A percentile compares a stretch with the other conserved stretches of the same genome.
Evolutionary conservation across 2,329 filamentous ascomycete species (phyloP).

Genomic region (Teratosphaeria destructans): DNA sequence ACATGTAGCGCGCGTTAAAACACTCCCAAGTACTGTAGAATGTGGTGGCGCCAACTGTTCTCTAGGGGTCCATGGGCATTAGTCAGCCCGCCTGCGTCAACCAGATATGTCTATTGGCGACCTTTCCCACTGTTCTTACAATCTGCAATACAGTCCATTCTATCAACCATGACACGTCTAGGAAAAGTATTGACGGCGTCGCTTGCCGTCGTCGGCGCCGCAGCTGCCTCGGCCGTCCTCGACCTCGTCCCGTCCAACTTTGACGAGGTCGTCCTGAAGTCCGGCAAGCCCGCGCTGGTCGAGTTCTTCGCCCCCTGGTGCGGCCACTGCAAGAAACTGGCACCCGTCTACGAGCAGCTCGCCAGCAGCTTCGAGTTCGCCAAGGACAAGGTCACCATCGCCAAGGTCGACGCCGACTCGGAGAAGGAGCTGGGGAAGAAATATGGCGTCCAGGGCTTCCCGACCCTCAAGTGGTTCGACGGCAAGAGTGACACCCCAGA

Average conservation of each 20-base stretch:
- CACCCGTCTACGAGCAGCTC: constrained; percentile 89
- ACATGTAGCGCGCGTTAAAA: neutral
- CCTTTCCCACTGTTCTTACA: neutral
- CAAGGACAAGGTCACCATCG: constrained; percentile 71
- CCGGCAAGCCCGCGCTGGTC: constrained; percentile 88
- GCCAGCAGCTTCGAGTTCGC: constrained; percentile 62
- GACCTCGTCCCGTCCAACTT: constrained; percentile 89
- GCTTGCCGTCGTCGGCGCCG: constrained; percentile 39
- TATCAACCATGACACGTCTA: constrained; percentile 34
- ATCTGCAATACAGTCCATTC: neutral
- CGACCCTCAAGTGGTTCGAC: constrained; percentile 95
- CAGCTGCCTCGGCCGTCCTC: constrained; percentile 72
- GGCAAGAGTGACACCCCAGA: constrained; percentile 77
- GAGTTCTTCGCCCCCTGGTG: constrained; percentile 99
- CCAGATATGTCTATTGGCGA: neutral
- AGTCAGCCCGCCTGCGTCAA: neutral
- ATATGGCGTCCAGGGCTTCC: constrained; percentile 88
- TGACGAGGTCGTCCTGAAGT: constrained; percentile 77
- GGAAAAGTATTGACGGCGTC: constrained; percentile 36
- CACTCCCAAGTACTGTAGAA: neutral
- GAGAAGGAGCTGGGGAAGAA: constrained; percentile 75
- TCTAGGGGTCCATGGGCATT: neutral
- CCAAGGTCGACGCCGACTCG: constrained; percentile 90
- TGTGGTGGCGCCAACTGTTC: neutral
- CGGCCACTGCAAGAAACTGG: constrained; percentile 96